Evolutionary conservation across 2,329 filamentous ascomycete genomes (phyloP), one percentile per base, ranked within the genome.

Genomic region (Nannizzia gypsea): DNA sequence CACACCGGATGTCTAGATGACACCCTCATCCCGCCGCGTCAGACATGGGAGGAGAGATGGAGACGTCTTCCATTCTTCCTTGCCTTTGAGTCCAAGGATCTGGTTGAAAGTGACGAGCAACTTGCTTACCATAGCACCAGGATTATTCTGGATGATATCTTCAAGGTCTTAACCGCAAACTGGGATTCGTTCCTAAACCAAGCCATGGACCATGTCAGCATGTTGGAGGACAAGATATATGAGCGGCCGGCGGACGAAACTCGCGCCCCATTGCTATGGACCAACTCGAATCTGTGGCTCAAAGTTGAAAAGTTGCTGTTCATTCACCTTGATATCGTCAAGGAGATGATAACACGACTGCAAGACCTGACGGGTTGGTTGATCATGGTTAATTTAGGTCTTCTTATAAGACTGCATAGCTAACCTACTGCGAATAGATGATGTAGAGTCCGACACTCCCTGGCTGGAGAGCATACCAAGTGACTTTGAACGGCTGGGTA

Each of bases 161-260:
- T 80, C 68, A 77, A 78, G 54, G 75, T 74, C 0, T 65, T 80
- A 2, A 70, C 72, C 0, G 71, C 71, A 11, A 69, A 70, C 9
- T 81, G 78, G 78, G 74, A 77, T 55, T 70, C 70, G 9, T 76
- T 78, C 59, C 65, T 80, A 13, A 70, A 71, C 36, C 70, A 73
- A 9, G 77, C 74, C 20, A 74, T 76, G 64, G 76, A 77, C 11
- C 79, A 81, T 62, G 75, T 80, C 15, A 72, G 72, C 17, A 77
- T 80, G 42, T 69, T 81, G 60, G 76, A 78, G 65, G 77, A 78
- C 64, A 77, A 76, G 61, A 77, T 81, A 57, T 81, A 80, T 60
- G 80, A 80, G 34, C 77, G 77, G 36, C 79, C 79, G 0, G 78
- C 79, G 2, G 79, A 81, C 57, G 78, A 81, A 63, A 76, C 73